phyloP scores from a whole-genome alignment of 2,329 filamentous ascomycete species.

The Paecilomyces dactylethromorphus region DNA sequence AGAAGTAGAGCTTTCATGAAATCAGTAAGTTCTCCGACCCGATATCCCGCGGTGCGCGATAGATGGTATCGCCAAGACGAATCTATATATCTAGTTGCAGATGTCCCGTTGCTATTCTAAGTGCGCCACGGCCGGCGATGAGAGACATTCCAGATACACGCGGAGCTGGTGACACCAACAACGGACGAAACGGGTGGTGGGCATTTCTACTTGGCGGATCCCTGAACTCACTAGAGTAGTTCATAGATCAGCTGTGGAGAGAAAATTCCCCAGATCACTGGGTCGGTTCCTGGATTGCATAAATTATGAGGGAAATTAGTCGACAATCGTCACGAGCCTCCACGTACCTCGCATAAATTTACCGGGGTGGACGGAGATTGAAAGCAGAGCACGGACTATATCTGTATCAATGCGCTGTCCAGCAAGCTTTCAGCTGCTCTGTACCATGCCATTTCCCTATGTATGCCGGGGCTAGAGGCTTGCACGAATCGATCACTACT shows the following conservation, averaged over 20 bases:
- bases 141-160: not conserved
- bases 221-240: not conserved
- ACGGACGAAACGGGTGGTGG: not conserved
- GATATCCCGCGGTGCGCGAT: too few species aligned
- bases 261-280: not conserved
- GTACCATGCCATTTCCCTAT: not conserved
- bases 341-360: not conserved
- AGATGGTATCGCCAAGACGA: too few species aligned
- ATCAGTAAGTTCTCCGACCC: not conserved
- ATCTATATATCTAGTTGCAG: too few species aligned
- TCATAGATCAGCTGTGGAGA: not conserved
- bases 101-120: too few species aligned
- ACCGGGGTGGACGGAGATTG: not conserved
- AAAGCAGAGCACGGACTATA: not conserved
- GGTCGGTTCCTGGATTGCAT: not conserved
- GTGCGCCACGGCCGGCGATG: too few species aligned
- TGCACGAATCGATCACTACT: not conserved
- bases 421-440: not conserved
- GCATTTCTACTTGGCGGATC: not conserved
- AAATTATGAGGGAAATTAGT: not conserved
- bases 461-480: not conserved
- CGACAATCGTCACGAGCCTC: not conserved
- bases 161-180: not conserved
- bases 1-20: not conserved
- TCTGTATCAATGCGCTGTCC: not conserved